Base-by-base conservation (phyloP, 164 flowering plant species). In the Sextonia rubra region DNA sequence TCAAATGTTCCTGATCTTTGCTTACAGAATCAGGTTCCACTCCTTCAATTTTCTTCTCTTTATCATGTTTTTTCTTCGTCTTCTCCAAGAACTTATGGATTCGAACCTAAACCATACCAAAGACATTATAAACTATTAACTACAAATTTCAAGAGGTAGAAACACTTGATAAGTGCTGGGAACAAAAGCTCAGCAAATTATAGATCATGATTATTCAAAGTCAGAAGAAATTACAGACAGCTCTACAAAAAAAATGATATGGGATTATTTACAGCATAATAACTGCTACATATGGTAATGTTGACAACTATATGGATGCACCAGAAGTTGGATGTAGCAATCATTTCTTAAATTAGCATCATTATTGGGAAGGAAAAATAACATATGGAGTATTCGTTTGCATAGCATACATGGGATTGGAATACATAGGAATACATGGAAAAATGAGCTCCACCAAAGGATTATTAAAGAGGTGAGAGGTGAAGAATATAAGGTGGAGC, bases 51-150 rank as follows among this genome's bases (percentile, higher is more conserved):
- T 52, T 52, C 66, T 75, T 73, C 63, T 69, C 75, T 65, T 81
- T 78, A 15, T 70, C 60, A 27, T 4, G 72, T 72, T 81, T 87
- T 76, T 81, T 87, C 85, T 70, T 85, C 71, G 88, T 86, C 76
- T 85, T 90, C 79, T 89, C 89, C 87, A 95, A 75, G 76, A 93
- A 90, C 20, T 74, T 85, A 74, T 83, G 85, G 74, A 96, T 89
- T 77, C 86, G 89, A 70, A 81, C 88, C 99, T 96, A 86, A 79
- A 70, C n/a, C 68, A 77, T 75, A n/a, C 20, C 25, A 75, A 20
- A 72, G 75, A 27, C 22, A 48, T 25, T 47, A 75, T 17, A 30
- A 56, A 58, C 64, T 30, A 74, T 6, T 6, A 47, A 26, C 25
- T n/a, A 69, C 56, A 27, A 47, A 69, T 69, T 56, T 17, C 6